A percentile compares a stretch with the other conserved stretches of the same genome.
phyloP scores from a whole-genome alignment of 805 yeast species.

The Myxozyma monticola region DNA sequence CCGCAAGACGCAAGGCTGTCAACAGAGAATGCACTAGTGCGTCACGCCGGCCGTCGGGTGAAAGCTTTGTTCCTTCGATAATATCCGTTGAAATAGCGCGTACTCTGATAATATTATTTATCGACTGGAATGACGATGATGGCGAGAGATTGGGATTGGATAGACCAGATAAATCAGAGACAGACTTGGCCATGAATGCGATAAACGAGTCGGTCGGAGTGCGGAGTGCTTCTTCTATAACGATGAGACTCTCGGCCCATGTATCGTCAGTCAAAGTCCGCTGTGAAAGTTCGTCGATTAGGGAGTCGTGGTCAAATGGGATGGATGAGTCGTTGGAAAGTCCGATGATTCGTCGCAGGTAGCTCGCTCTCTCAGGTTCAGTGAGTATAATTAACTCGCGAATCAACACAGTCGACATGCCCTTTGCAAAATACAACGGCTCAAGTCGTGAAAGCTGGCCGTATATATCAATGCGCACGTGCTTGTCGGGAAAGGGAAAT shows the following conservation, averaged over 20 bases:
- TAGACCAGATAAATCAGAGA: too few species aligned
- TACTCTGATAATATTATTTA: too few species aligned
- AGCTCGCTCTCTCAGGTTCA: constrained; percentile 3
- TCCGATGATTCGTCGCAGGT: constrained; percentile 5
- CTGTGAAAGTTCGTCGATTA: constrained; percentile 6
- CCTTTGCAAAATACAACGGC: constrained; percentile 1
- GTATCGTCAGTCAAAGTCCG: background rate
- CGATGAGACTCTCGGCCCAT: constrained; percentile 18
- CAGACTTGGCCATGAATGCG: too few species aligned
- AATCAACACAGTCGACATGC: constrained; percentile 1
- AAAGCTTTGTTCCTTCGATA: constrained; percentile 16
- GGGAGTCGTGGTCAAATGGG: constrained; percentile 16
- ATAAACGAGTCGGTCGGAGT: constrained; percentile 23
- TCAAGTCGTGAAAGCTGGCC: constrained; percentile 11
- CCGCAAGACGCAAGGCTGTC: background rate
- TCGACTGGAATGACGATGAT: too few species aligned
- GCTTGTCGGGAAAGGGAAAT: constrained; percentile 15
- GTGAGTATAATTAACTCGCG: constrained; percentile 14
- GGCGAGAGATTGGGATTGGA: too few species aligned
- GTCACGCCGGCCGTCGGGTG: constrained; percentile 2
- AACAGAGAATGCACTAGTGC: constrained; percentile 12
- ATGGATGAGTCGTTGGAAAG: background rate
- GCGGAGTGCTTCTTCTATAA: constrained; percentile 21
- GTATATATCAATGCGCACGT: constrained; percentile 8
- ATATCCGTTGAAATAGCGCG: constrained; percentile 10